Conservation (phyloP, 371 early-diverging fungal species). For the Rhizopus microsporus region DNA sequence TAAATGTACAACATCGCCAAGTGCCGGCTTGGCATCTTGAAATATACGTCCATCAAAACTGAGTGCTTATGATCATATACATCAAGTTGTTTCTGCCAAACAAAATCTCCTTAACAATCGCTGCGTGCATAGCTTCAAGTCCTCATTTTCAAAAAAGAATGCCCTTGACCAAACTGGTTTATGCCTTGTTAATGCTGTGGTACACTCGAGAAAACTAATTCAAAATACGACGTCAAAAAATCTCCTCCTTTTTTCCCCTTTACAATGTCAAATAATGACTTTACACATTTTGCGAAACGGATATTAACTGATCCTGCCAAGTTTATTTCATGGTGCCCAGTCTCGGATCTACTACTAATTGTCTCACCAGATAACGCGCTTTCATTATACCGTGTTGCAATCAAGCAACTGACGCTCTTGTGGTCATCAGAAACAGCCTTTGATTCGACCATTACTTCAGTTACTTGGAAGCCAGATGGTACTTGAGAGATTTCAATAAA, state of each 20-base stretch:
- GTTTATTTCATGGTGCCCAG: constrained; percentile 27
- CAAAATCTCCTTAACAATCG: too few relatives aligned
- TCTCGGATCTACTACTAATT: constrained; percentile 22
- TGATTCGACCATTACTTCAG: constrained; percentile 6
- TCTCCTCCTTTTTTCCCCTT: not conserved
- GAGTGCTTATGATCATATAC: too few relatives aligned
- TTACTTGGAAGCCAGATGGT: constrained; percentile 28
- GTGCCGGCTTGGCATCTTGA: too few relatives aligned
- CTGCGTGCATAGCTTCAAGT: too few relatives aligned
- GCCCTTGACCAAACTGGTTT: not conserved
- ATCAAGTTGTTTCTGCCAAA: too few relatives aligned
- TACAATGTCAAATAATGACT: not conserved
- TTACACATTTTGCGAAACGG: constrained; percentile 2
- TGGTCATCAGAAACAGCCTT: constrained; percentile 11
- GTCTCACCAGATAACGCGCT: constrained; percentile 14
- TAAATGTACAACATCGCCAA: constrained; percentile 1
- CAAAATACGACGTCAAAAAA: not conserved
- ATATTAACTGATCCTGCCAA: constrained; percentile 10
- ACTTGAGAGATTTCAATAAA: not conserved
- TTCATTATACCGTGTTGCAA: constrained; percentile 13
- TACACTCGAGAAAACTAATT: not conserved
- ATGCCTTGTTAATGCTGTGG: not conserved
- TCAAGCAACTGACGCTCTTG: not conserved
- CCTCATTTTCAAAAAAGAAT: too few relatives aligned
- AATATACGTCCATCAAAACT: too few relatives aligned